Percentiles rank a stretch among this genome's conserved stretches.
Evolutionary conservation across 1,284 basidiomycete genomes (phyloP).

Genomic region (Vanrija pseudolonga): DNA sequence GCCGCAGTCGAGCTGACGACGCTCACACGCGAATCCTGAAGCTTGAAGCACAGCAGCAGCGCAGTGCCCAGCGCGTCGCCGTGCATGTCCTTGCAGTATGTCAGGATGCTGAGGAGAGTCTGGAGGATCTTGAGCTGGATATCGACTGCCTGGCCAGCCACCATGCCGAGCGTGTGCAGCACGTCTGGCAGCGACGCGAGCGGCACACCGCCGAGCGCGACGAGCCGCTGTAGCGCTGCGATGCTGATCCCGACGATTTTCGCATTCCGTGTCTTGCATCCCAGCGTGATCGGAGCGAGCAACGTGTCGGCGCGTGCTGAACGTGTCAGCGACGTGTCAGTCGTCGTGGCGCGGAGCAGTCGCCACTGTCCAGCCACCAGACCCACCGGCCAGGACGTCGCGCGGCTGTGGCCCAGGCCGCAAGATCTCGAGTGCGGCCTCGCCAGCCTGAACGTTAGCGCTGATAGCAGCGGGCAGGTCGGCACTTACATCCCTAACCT

Average conservation of each 20-base stretch:
- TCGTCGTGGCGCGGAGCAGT: background rate
- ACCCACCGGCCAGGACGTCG: conserved; percentile 25
- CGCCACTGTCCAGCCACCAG: conserved; percentile 53
- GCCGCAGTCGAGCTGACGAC: conserved; percentile 97
- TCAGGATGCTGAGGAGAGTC: conserved; percentile 81
- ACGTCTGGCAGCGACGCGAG: conserved; percentile 62
- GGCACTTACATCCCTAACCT: conserved; percentile 68
- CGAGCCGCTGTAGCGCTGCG: conserved; percentile 84
- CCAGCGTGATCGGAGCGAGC: conserved; percentile 85
- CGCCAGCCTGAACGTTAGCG: conserved; percentile 57
- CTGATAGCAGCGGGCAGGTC: background rate
- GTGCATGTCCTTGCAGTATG: conserved; percentile 76
- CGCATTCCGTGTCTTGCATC: conserved; percentile 85
- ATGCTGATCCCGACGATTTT: conserved; percentile 92
- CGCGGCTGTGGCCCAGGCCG: conserved; percentile 61
- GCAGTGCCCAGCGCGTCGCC: conserved; percentile 73
- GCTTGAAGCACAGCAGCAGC: conserved; percentile 83
- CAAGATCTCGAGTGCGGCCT: conserved; percentile 76
- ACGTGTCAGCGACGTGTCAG: background rate
- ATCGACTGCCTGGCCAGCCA: conserved; percentile 88
- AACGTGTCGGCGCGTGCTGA: conserved; percentile 72
- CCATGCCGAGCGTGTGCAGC: conserved; percentile 73
- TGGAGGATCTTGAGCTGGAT: conserved; percentile 90
- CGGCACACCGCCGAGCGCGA: conserved; percentile 79
- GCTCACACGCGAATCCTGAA: conserved; percentile 90